Evolutionary conservation across 2,329 filamentous ascomycete species (phyloP).

Genomic region (Botrytis galanthina): DNA sequence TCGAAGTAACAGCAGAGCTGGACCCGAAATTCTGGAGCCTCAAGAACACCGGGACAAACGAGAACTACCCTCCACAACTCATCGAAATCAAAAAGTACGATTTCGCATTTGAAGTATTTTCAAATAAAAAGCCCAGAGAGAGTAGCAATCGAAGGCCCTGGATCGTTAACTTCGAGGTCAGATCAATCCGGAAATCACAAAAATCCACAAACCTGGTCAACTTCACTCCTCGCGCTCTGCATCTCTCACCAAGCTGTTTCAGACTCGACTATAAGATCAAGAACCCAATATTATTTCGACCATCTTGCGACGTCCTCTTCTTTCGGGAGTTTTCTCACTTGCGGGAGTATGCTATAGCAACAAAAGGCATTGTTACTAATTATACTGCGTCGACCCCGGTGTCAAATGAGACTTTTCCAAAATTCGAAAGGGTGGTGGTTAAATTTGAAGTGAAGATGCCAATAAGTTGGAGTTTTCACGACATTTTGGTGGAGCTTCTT

Average conservation of each 20-base stretch:
- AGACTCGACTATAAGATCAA: background rate
- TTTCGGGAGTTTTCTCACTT: background rate
- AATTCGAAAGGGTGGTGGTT: background rate
- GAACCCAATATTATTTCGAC: background rate
- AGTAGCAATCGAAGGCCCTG: background rate
- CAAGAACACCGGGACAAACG: background rate
- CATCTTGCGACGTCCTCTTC: background rate
- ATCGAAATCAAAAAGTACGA: background rate
- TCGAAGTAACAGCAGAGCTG: background rate
- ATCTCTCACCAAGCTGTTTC: background rate
- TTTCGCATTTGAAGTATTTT: background rate
- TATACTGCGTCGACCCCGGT: background rate
- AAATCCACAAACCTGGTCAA: background rate
- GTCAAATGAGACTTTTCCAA: background rate
- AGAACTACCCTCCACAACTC: background rate
- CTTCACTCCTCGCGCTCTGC: background rate
- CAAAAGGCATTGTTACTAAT: background rate
- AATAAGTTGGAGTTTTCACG: background rate
- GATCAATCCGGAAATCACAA: background rate
- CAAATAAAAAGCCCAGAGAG: background rate
- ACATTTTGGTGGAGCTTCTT: background rate
- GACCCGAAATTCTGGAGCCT: background rate
- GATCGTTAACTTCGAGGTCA: background rate
- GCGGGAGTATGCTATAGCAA: background rate
- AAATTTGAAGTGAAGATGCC: background rate